Evolutionary conservation across 192 early-diverging fungal species (phyloP).

Genomic region (Entophlyctis helioformis): DNA sequence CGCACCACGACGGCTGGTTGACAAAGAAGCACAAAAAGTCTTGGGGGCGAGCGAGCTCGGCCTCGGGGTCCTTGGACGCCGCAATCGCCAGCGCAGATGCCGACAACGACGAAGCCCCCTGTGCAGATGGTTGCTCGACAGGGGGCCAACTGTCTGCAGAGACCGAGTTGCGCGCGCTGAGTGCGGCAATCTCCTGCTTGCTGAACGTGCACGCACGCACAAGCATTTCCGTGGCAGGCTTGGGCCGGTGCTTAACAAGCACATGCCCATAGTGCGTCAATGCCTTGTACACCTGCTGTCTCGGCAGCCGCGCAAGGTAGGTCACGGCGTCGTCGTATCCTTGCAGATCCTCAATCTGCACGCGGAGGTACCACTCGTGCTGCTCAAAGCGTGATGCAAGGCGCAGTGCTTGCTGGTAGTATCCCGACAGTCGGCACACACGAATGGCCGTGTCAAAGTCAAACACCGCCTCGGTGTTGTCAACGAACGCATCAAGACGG

Average conservation of each 20-base stretch:
- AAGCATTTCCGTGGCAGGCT: no score
- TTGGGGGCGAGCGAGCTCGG: slow-evolving; percentile 18
- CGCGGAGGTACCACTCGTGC: slow-evolving; percentile 75
- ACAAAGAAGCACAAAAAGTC: slow-evolving; percentile 83
- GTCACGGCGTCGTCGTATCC: slow-evolving; percentile 62
- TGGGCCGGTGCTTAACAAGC: slow-evolving; percentile 30
- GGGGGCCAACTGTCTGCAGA: no score
- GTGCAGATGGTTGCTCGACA: no score
- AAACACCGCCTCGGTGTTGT: slow-evolving; percentile 47
- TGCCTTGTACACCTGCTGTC: slow-evolving; percentile 8
- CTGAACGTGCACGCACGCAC: no score
- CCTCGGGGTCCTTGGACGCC: no score
- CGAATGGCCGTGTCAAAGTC: slow-evolving; percentile 91
- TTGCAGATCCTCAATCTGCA: slow-evolving; percentile 81
- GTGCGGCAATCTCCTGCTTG: no score
- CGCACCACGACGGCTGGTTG: slow-evolving; percentile 65
- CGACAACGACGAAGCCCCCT: no score
- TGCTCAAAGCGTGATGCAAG: slow-evolving; percentile 72
- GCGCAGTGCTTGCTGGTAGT: slow-evolving; percentile 82
- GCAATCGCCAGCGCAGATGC: no score
- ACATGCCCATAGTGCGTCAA: slow-evolving; percentile 28
- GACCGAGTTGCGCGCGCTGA: no score
- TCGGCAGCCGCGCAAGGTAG: slow-evolving; percentile 48
- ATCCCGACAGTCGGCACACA: slow-evolving; percentile 84
- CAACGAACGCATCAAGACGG: slow-evolving; percentile 80